Evolutionary conservation across 1,139 yeast species (phyloP).

Genomic region (Pichia inconspicua): DNA sequence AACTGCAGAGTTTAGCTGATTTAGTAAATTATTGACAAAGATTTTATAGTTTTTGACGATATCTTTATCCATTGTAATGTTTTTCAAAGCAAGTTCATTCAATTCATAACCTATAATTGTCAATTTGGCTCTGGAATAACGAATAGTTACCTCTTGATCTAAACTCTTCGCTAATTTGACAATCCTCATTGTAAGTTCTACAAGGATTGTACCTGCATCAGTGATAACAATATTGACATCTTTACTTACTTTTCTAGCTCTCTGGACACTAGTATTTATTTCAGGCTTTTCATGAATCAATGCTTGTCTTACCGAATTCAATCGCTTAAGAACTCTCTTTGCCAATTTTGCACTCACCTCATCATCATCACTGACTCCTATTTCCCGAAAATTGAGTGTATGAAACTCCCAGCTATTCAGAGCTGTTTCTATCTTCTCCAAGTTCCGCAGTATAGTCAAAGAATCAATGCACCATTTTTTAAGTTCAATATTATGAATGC

Average conservation of each 20-base stretch:
- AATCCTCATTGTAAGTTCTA: conserved; percentile 41
- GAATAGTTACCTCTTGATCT: conserved; percentile 43
- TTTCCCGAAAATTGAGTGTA: conserved; percentile 44
- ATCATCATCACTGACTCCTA: conserved; percentile 1
- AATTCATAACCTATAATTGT: conserved; percentile 49
- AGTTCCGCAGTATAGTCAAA: conserved; percentile 40
- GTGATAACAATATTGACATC: conserved; percentile 37
- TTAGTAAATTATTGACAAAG: conserved; percentile 44
- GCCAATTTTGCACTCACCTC: conserved; percentile 41
- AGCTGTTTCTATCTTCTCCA: conserved; percentile 42
- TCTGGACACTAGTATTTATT: conserved; percentile 27
- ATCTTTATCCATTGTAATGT: conserved; percentile 12
- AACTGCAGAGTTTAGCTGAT: conserved; percentile 45
- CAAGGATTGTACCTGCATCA: conserved; percentile 52
- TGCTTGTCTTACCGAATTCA: conserved; percentile 19
- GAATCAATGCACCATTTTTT: conserved; percentile 44
- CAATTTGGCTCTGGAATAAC: conserved; percentile 49
- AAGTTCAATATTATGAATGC: conserved; percentile 41
- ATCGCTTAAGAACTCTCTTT: conserved; percentile 40
- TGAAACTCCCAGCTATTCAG: conserved; percentile 51
- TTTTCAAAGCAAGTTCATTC: conserved; percentile 36
- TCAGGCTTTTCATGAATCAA: conserved; percentile 3
- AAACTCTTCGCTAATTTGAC: conserved; percentile 43
- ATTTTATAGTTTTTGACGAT: conserved; percentile 35
- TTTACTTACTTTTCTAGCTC: conserved; percentile 32